Conservation (phyloP, 2,329 filamentous ascomycete species). For the Diatrype stigma region DNA sequence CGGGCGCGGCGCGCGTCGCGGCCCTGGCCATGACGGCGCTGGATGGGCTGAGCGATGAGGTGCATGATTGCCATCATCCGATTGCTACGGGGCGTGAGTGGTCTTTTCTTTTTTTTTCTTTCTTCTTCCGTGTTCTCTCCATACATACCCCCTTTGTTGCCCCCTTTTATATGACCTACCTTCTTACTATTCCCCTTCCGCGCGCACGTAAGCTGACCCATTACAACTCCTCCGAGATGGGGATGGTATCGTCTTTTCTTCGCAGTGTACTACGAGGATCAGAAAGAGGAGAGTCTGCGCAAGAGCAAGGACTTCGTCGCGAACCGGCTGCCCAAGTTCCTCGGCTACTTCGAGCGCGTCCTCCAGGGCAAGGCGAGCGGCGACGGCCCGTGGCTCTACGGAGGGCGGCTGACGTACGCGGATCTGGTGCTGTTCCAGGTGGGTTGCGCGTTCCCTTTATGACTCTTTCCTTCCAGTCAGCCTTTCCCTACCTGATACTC, state of each 20-base stretch:
- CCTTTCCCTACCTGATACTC: no score
- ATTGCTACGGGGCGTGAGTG: conserved; percentile 39
- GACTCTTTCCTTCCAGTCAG: no score
- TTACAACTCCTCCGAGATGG: no score
- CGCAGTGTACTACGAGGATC: conserved; percentile 65
- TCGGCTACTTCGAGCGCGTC: conserved; percentile 66
- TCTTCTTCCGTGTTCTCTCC: no score
- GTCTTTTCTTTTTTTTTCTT: no score
- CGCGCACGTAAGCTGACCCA: no score
- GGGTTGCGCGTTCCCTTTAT: conserved; percentile 9
- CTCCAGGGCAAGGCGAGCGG: conserved; percentile 53
- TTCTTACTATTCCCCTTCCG: no score
- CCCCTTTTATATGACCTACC: no score
- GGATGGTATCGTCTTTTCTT: no score
- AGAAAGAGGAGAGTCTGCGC: conserved; percentile 62
- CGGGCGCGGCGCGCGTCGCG: conserved; percentile 55
- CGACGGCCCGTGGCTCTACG: conserved; percentile 63
- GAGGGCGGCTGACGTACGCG: conserved; percentile 62
- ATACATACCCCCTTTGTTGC: no score
- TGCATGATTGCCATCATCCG: conserved; percentile 75
- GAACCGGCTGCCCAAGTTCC: conserved; percentile 65
- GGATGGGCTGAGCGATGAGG: conserved; percentile 66
- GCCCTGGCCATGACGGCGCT: conserved; percentile 64
- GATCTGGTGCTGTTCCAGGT: conserved; percentile 73
- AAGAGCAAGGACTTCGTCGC: conserved; percentile 55